phyloP scores from a whole-genome alignment of 2,329 filamentous ascomycete species.

The Stromatinia cepivora region DNA sequence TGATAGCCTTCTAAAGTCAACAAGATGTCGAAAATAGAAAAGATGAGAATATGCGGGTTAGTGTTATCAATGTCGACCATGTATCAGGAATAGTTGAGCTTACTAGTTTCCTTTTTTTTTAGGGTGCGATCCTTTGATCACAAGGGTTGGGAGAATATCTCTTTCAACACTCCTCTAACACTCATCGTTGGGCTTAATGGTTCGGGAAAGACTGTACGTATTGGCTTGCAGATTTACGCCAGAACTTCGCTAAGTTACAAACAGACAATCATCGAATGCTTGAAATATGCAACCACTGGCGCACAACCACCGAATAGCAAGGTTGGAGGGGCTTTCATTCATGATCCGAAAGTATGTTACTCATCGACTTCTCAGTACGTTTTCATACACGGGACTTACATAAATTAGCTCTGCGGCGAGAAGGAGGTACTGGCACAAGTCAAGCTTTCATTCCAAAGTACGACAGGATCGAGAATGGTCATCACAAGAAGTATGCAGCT shows the following conservation, averaged over 20 bases:
- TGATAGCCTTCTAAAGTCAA: not conserved
- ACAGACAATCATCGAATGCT: slow-evolving; percentile 94
- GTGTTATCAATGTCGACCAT: not conserved
- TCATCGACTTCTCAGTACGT: not conserved
- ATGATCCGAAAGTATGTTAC: slow-evolving; percentile 77
- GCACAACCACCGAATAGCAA: slow-evolving; percentile 87
- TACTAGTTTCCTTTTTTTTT: slow-evolving; percentile 3
- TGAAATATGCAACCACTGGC: slow-evolving; percentile 96
- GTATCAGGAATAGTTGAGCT: not conserved
- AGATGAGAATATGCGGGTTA: slow-evolving; percentile 78
- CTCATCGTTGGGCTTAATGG: slow-evolving; percentile 97
- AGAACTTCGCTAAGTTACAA: slow-evolving; percentile 23
- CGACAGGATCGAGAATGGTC: slow-evolving; percentile 76
- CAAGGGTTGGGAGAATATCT: slow-evolving; percentile 71
- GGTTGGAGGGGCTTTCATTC: slow-evolving; percentile 88
- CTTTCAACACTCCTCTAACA: slow-evolving; percentile 87
- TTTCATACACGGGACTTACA: slow-evolving; percentile 29
- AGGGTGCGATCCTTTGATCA: slow-evolving; percentile 85
- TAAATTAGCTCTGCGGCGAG: slow-evolving; percentile 67
- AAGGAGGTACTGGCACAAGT: slow-evolving; percentile 90
- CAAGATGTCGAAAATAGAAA: slow-evolving; percentile 79
- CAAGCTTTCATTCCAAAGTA: slow-evolving; percentile 81
- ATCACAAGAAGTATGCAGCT: slow-evolving; percentile 82
- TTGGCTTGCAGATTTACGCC: not conserved
- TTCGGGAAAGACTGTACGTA: slow-evolving; percentile 79